Evolutionary conservation across 2,329 filamentous ascomycete genomes (phyloP).

Genomic region (Phaeosphaeriaceae sp.): DNA sequence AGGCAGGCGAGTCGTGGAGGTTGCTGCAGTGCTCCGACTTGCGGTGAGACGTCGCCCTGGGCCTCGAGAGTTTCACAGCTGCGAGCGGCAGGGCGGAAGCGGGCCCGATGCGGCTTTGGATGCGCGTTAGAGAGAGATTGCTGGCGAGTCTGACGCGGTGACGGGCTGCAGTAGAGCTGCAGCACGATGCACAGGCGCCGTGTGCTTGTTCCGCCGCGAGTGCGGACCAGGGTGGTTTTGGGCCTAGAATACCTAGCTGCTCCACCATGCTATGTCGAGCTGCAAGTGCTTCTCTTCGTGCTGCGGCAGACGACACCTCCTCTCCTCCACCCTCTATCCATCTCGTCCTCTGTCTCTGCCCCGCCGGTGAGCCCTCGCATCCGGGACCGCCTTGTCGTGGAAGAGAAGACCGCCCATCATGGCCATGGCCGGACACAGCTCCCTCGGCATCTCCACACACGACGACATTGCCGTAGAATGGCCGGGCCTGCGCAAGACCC

Average conservation of each 20-base stretch:
- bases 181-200: neutral
- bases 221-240: neutral
- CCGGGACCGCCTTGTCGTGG: constrained; percentile 8
- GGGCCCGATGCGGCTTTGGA: neutral
- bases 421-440: constrained; percentile 30
- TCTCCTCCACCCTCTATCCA: neutral
- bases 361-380: constrained; percentile 4
- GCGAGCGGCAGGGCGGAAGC: neutral
- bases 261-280: too few relatives aligned
- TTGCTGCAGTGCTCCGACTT: neutral
- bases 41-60: constrained; percentile 4
- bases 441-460: constrained; percentile 14
- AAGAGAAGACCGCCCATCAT: constrained; percentile 18
- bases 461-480: constrained; percentile 22
- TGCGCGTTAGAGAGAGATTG: neutral
- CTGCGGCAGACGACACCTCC: neutral
- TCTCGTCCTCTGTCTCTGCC: neutral
- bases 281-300: neutral
- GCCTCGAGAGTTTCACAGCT: neutral
- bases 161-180: neutral
- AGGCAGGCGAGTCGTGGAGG: neutral
- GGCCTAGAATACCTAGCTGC: neutral
- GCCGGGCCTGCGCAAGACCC: constrained; percentile 22
- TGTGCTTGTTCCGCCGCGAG: neutral
- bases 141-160: neutral